These are phyloP conservation scores for Lasiodiplodia hormozganensis DNA, from an alignment of 2,329 filamentous ascomycete species.

Conservation along the genomic window DNA sequence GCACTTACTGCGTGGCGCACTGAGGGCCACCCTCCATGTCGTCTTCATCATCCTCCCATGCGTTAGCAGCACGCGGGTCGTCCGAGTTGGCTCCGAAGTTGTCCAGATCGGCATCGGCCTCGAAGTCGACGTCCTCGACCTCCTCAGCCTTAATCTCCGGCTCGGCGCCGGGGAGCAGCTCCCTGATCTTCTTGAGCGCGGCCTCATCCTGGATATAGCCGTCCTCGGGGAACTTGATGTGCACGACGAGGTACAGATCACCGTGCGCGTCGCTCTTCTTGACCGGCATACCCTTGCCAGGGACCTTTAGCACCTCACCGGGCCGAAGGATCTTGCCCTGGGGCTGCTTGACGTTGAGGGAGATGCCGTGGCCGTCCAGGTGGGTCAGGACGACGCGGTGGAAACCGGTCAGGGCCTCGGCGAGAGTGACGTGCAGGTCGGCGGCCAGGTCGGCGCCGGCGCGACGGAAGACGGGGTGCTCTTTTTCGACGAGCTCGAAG, in stretches of 20 bases:
- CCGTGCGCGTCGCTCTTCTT: conserved; percentile 86
- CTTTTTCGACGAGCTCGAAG: conserved; percentile 82
- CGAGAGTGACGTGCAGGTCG: conserved; percentile 79
- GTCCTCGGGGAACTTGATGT: conserved; percentile 87
- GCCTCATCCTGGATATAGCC: conserved; percentile 78
- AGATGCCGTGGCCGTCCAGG: conserved; percentile 89
- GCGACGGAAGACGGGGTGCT: conserved; percentile 81
- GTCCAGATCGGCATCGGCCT: conserved; percentile 82
- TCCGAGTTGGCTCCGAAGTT: conserved; percentile 78
- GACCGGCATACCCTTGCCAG: conserved; percentile 91
- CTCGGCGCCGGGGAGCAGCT: conserved; percentile 70
- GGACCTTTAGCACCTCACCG: conserved; percentile 82
- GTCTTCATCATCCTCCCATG: conserved; percentile 76
- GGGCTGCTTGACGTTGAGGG: conserved; percentile 74
- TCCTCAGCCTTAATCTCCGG: conserved; percentile 70
- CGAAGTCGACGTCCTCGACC: conserved; percentile 82
- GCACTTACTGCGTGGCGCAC: conserved; percentile 72
- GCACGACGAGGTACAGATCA: conserved; percentile 85
- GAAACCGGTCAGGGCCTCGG: conserved; percentile 87
- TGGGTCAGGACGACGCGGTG: conserved; percentile 89
- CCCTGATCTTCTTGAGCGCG: conserved; percentile 72
- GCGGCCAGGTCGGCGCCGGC: conserved; percentile 85
- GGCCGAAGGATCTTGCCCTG: conserved; percentile 80
- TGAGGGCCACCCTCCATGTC: conserved; percentile 69
- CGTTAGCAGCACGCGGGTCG: conserved; percentile 69